phyloP scores from a whole-genome alignment of 345 rosid genomes.

The Angophora floribunda region DNA sequence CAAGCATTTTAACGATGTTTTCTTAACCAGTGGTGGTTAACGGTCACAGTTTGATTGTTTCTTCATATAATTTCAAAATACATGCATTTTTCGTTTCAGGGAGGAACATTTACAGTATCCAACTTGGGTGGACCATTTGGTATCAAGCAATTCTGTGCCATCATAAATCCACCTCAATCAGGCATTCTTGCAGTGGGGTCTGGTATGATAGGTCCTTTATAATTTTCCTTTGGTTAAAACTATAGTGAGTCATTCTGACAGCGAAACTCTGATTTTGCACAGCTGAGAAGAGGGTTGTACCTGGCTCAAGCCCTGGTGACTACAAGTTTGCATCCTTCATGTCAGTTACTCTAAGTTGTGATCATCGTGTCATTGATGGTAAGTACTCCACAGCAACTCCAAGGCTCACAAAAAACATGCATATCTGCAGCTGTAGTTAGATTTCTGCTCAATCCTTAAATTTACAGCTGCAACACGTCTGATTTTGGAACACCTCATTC shows the following conservation, averaged over 20 bases:
- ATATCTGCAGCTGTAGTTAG: not conserved
- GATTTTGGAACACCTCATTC: not conserved
- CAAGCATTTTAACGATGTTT: slow-evolving; percentile 1
- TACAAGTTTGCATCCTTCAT: slow-evolving; percentile 71
- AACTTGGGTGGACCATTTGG: slow-evolving; percentile 99
- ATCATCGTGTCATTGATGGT: slow-evolving; percentile 98
- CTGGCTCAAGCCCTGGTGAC: slow-evolving; percentile 53
- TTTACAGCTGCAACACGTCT: not conserved
- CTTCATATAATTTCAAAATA: not conserved
- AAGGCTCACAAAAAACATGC: not conserved
- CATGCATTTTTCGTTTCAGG: slow-evolving; percentile 25
- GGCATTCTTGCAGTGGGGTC: slow-evolving; percentile 94
- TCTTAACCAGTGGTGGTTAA: not conserved
- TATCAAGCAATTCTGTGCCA: slow-evolving; percentile 89
- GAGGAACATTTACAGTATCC: slow-evolving; percentile 93
- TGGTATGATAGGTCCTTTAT: slow-evolving; percentile 28
- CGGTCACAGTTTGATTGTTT: not conserved
- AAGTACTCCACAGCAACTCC: not conserved
- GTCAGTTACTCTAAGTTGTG: slow-evolving; percentile 89
- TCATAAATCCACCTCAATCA: slow-evolving; percentile 92
- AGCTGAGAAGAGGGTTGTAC: slow-evolving; percentile 93
- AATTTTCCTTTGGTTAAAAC: not conserved
- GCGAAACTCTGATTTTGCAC: slow-evolving; percentile 3
- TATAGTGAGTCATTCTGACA: not conserved
- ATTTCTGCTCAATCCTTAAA: not conserved